Evolutionary conservation across 2,329 filamentous ascomycete genomes (phyloP).

Genomic region (Grosmannia huntii): DNA sequence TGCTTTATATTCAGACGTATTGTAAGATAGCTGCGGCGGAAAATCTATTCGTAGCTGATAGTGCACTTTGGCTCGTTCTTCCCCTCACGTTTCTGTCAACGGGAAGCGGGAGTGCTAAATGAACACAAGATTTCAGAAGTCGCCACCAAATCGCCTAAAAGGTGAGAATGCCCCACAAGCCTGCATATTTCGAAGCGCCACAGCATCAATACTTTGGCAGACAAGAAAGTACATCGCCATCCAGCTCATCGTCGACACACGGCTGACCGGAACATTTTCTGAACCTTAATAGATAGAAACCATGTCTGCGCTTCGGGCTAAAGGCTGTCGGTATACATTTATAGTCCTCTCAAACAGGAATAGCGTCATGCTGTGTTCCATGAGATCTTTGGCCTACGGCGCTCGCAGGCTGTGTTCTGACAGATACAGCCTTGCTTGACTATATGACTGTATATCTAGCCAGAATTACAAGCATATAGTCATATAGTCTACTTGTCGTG

Average conservation of each 20-base stretch:
- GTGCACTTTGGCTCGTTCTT: background rate
- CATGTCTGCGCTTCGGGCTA: background rate
- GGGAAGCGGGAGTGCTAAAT: background rate
- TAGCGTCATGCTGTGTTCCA: background rate
- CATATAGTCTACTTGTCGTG: background rate
- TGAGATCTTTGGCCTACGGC: background rate
- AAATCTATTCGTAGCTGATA: too few species aligned
- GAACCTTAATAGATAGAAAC: background rate
- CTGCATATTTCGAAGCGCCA: too few species aligned
- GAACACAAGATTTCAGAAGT: background rate
- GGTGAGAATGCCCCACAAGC: background rate
- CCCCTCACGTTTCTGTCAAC: background rate
- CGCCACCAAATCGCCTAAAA: background rate
- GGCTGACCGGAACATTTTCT: background rate
- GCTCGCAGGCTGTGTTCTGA: background rate
- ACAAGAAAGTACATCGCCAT: background rate
- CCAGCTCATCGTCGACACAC: background rate
- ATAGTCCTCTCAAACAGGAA: background rate
- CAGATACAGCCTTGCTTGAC: background rate
- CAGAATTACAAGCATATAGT: background rate
- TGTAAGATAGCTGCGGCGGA: too few species aligned
- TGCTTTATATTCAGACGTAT: too few species aligned
- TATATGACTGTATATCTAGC: background rate
- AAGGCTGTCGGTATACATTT: background rate
- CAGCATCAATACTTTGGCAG: too few species aligned